Evolutionary conservation across 1,284 basidiomycete species (phyloP).

Genomic region (Heliocybe sulcata): DNA sequence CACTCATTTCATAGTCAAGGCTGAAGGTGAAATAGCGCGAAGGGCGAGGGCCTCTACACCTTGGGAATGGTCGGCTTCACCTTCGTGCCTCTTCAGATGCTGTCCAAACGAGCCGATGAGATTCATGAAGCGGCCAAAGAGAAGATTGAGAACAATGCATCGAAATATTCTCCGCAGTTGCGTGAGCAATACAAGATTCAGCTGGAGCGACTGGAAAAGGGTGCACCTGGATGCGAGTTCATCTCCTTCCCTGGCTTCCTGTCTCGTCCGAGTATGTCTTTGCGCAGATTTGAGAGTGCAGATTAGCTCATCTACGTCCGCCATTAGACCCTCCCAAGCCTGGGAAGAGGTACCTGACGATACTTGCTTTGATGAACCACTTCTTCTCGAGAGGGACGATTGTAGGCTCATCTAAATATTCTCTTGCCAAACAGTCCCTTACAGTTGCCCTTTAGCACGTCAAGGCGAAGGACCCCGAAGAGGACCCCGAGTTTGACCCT

Average conservation of each 20-base stretch:
- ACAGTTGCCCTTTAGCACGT: conserved; percentile 22
- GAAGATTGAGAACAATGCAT: conserved; percentile 16
- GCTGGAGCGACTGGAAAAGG: conserved; percentile 20
- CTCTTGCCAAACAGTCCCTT: neutral
- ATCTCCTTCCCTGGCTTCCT: conserved; percentile 17
- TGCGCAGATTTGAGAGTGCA: too few relatives aligned
- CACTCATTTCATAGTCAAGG: neutral
- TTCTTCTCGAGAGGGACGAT: conserved; percentile 33
- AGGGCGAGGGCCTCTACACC: conserved; percentile 20
- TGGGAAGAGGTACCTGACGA: conserved; percentile 25
- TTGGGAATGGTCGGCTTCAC: conserved; percentile 10
- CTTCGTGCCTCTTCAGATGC: conserved; percentile 16
- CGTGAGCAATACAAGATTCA: conserved; percentile 28
- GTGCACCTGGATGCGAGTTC: conserved; percentile 21
- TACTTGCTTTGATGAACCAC: conserved; percentile 24
- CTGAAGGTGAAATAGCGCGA: conserved; percentile 13
- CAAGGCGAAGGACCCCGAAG: conserved; percentile 27
- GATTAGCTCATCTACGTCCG: too few relatives aligned
- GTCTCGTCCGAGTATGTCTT: conserved; percentile 19
- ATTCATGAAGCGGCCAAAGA: conserved; percentile 19
- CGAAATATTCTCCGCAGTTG: conserved; percentile 19
- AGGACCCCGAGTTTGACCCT: conserved; percentile 37
- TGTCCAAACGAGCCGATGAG: conserved; percentile 15
- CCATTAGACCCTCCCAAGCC: conserved; percentile 20
- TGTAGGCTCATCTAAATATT: conserved; percentile 12